A percentile compares a stretch with the other conserved stretches of the same genome.
Evolutionary conservation across 805 yeast genomes (phyloP).

Genomic region (Candida incommunis): DNA sequence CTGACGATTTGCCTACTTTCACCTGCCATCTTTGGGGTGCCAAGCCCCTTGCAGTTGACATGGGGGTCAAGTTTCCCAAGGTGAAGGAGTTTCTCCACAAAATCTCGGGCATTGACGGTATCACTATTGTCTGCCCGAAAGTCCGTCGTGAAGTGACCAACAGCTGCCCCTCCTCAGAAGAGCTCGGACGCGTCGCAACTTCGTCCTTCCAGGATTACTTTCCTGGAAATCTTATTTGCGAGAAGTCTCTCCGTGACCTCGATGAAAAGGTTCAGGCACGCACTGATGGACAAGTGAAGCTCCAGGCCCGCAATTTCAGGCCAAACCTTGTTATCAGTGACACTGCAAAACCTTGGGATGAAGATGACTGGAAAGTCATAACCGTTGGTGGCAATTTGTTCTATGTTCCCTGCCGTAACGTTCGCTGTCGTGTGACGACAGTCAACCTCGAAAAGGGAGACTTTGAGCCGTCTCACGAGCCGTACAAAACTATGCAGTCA

Average conservation of each 20-base stretch:
- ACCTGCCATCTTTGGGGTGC: slow-evolving; percentile 17
- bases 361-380: slow-evolving; percentile 20
- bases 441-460: slow-evolving; percentile 15
- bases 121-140: slow-evolving; percentile 14
- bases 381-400: slow-evolving; percentile 13
- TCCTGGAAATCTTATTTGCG: slow-evolving; percentile 18
- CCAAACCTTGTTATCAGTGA: slow-evolving; percentile 18
- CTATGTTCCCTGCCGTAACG: slow-evolving; percentile 15
- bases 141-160: slow-evolving; percentile 12
- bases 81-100: slow-evolving; percentile 6
- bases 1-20: slow-evolving; percentile 4
- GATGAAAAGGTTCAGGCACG: slow-evolving; percentile 9
- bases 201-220: slow-evolving; percentile 19
- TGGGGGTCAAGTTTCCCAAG: slow-evolving; percentile 11
- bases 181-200: slow-evolving; percentile 6
- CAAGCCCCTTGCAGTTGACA: slow-evolving; percentile 12
- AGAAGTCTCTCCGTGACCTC: slow-evolving; percentile 16
- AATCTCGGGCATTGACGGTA: slow-evolving; percentile 2
- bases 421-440: slow-evolving; percentile 21
- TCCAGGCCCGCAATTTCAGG: slow-evolving; percentile 17
- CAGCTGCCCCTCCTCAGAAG: slow-evolving; percentile 6
- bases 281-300: slow-evolving; percentile 9
- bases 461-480: slow-evolving; percentile 13
- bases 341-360: slow-evolving; percentile 20
- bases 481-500: slow-evolving; percentile 17